A percentile compares a stretch with the other conserved stretches of the same genome.
Conservation (phyloP, 352 stramenopile genomes). For the Plasmopara viticola region DNA sequence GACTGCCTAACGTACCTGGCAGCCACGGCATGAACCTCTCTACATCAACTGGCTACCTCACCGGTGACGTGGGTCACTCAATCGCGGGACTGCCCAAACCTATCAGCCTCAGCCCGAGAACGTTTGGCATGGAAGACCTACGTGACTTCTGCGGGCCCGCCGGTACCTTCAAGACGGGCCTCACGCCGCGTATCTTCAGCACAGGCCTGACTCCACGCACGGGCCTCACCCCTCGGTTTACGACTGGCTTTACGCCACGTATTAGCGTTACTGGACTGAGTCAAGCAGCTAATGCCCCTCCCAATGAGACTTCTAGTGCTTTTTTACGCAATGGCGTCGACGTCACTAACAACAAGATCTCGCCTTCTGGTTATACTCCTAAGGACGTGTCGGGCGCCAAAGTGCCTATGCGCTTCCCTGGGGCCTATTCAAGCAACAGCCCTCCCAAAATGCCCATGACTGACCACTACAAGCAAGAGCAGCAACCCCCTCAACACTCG, state of each 20-base stretch:
- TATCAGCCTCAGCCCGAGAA: slow-evolving; percentile 68
- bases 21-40: slow-evolving; percentile 32
- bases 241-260: slow-evolving; percentile 69
- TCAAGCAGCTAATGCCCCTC: slow-evolving; percentile 27
- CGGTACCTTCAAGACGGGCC: slow-evolving; percentile 75
- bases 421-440: slow-evolving; percentile 44
- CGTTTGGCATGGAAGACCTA: slow-evolving; percentile 81
- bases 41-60: slow-evolving; percentile 27
- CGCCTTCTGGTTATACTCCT: slow-evolving; percentile 66
- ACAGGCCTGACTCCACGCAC: slow-evolving; percentile 74
- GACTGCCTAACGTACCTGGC: slow-evolving; percentile 41
- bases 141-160: slow-evolving; percentile 76
- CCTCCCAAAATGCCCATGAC: slow-evolving; percentile 51
- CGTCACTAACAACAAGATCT: slow-evolving; percentile 62
- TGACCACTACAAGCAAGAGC: slow-evolving; percentile 42
- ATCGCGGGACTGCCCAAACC: slow-evolving; percentile 48
- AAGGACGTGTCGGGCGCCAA: slow-evolving; percentile 73
- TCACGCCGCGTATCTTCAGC: slow-evolving; percentile 76
- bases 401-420: slow-evolving; percentile 64
- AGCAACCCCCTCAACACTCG: slow-evolving; percentile 20
- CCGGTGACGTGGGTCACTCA: slow-evolving; percentile 27
- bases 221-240: slow-evolving; percentile 76
- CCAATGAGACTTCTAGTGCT: slow-evolving; percentile 38
- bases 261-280: slow-evolving; percentile 51
- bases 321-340: slow-evolving; percentile 35